phyloP scores from a whole-genome alignment of 768 basidiomycete genomes.

The Rhizopogon roseolus region DNA sequence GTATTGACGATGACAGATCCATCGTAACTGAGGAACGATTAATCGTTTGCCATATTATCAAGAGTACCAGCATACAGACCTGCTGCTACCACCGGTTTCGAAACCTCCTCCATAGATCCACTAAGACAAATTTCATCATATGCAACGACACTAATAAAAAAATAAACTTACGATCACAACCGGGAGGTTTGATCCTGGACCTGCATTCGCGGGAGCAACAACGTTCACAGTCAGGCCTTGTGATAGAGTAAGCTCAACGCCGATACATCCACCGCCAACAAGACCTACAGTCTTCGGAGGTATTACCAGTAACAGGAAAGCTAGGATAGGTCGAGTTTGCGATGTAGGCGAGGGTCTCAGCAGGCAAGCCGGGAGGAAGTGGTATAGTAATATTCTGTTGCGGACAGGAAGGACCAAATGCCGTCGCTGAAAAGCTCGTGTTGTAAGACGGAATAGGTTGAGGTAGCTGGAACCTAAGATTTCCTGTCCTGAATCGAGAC shows the following conservation, averaged over 20 bases:
- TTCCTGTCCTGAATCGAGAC: too few relatives aligned
- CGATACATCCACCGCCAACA: background rate
- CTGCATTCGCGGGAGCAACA: constrained; percentile 37
- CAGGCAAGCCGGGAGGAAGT: constrained; percentile 7
- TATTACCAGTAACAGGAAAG: constrained; percentile 15
- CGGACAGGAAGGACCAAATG: constrained; percentile 34
- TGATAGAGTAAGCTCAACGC: background rate
- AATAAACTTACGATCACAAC: constrained; percentile 43
- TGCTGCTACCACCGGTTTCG: constrained; percentile 19
- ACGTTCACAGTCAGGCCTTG: constrained; percentile 50
- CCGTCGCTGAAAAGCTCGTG: constrained; percentile 27
- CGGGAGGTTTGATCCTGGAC: constrained; percentile 40
- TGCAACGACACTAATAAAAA: background rate
- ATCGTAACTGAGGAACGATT: background rate
- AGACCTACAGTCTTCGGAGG: constrained; percentile 43
- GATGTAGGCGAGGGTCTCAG: constrained; percentile 14
- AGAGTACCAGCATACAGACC: constrained; percentile 5
- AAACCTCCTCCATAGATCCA: constrained; percentile 34
- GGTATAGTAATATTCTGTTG: constrained; percentile 24
- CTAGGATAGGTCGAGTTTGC: constrained; percentile 25
- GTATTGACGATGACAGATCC: constrained; percentile 26
- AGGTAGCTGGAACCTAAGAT: constrained; percentile 6
- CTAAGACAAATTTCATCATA: constrained; percentile 7
- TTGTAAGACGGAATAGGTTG: constrained; percentile 21
- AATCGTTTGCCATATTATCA: too few relatives aligned